Evolutionary conservation across 306 rosid species (phyloP), one percentile per base, ranked within the genome.

Genomic region (Castanospermum australe): DNA sequence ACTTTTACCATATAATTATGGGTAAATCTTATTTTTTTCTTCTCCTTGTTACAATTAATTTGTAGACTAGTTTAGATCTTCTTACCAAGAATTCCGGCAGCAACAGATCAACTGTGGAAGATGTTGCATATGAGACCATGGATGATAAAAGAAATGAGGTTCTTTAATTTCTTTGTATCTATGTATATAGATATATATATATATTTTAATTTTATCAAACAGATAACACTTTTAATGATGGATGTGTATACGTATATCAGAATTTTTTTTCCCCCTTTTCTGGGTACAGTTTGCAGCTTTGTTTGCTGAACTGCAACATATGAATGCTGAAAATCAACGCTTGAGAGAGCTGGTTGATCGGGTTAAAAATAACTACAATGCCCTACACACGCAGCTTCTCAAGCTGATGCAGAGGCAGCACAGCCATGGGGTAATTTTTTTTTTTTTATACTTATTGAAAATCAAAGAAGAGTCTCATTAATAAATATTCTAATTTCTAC

Each of bases 31-130:
- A 33, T 62, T 59, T 39, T 56, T 35, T 14, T 36, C 2, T 64
- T 9, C 4, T 22, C 0, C 0, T 81, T 17, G 2, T n/a, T 25
- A 2, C 22, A 2, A 32, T 24, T 77, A 0, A 24, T 28, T 59
- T 67, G n/a, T 77, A 89, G 93, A 87, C 87, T 76, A 82, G 87
- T 50, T 82, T 89, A 45, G 86, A 87, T 85, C 93, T 79, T 20
- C 24, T 83, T 50, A 76, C 87, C 35, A 81, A 83, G 35, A 72
- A 85, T 38, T 85, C 71, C 56, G 59, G 81, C 42, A 64, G 83
- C 76, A 83, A 63, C 2, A 84, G 60, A 81, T 70, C 78, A 24
- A 72, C 66, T 20, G 68, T 72, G 78, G 89, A 85, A 21, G 86
- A 75, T 50, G 86, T 79, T 20, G 76, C 84, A 51, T 73, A 79